Base-by-base conservation (phyloP, 2,329 filamentous ascomycete species). In the Xylaria sp. region DNA sequence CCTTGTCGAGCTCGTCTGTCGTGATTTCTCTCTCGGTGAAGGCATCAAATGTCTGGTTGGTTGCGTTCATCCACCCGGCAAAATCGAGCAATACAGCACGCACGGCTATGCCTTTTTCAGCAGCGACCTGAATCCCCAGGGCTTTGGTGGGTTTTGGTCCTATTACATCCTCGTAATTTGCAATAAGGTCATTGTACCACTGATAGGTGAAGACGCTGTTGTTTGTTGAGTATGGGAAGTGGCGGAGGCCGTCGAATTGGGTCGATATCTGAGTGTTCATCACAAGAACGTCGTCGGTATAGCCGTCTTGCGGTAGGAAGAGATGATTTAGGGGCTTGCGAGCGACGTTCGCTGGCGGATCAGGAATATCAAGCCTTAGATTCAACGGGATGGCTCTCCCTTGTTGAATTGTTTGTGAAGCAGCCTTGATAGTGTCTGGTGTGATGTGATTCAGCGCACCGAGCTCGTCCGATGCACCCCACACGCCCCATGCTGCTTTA, bases 191-290 rank as follows among this genome's bases (percentile, higher is more conserved):
- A 25, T 66, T 62, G 12, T 68, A 68, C 66, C 66, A 68, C 20
- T 64, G 62, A 25, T 68, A 68, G 7, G 62, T 68, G 18, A 4
- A 39, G 3, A 62, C 57, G 23, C 57, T 50, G 28, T 60, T 65
- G 25, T 68, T 62, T 4, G 62, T 68, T 4, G 62, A 68, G 20
- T 68, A 65, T 5, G 57, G 66, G 45, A 53, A 68, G 46, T 68
- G 66, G 18, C 66, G 66, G 4, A 66, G 66, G 12, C 63, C 62
- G 34, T 65, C 66, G 36, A 57, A 68, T 30, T 66, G 62, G 7
- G 66, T 68, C 9, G 66, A 66, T 28, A 62, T 52, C 52, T 66
- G 66, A 3, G 62, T 68, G 8, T 68, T 68, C 66, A 68, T 68
- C 13, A 65, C 63, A 3, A 68, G 39, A 9, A 68, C 58, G 39